These are phyloP conservation scores for Breynia disticha DNA, from an alignment of 441 rosid genomes.

Conservation along the genomic window DNA sequence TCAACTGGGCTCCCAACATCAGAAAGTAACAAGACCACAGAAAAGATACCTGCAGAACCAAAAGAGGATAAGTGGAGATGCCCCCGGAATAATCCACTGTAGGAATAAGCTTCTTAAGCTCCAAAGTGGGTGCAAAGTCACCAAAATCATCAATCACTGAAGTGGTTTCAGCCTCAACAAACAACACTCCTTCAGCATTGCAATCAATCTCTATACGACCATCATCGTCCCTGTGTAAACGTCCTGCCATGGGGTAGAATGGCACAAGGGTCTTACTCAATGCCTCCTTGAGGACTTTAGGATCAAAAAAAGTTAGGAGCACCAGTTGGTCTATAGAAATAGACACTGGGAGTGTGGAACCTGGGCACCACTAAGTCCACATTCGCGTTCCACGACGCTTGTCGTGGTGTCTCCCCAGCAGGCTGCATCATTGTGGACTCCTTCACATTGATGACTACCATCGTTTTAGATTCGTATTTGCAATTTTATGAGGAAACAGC, in stretches of 20 bases:
- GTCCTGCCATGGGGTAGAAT: conserved; percentile 90
- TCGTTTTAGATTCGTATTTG: not conserved
- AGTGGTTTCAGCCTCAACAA: conserved; percentile 63
- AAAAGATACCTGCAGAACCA: conserved; percentile 69
- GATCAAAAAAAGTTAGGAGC: conserved; percentile 55
- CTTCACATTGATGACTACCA: conserved; percentile 50
- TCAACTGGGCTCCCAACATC: too few relatives aligned
- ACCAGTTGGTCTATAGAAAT: conserved; percentile 68
- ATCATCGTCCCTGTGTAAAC: conserved; percentile 71
- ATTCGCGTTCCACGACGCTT: conserved; percentile 66
- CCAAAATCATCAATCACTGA: conserved; percentile 66
- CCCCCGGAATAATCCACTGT: conserved; percentile 74
- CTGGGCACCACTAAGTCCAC: conserved; percentile 86
- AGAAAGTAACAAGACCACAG: not conserved
- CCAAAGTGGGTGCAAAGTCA: conserved; percentile 81
- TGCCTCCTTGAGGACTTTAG: conserved; percentile 47
- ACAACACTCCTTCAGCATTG: conserved; percentile 69
- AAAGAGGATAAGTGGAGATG: conserved; percentile 54
- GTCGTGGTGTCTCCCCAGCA: conserved; percentile 48
- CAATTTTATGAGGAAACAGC: not conserved
- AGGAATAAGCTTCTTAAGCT: conserved; percentile 74
- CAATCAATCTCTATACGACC: conserved; percentile 87
- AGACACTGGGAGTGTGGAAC: conserved; percentile 90
- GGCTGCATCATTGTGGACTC: conserved; percentile 68
- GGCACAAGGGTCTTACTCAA: conserved; percentile 67